phyloP scores from a whole-genome alignment of 2,329 filamentous ascomycete genomes.

The Purpureocillium takamizusanense region DNA sequence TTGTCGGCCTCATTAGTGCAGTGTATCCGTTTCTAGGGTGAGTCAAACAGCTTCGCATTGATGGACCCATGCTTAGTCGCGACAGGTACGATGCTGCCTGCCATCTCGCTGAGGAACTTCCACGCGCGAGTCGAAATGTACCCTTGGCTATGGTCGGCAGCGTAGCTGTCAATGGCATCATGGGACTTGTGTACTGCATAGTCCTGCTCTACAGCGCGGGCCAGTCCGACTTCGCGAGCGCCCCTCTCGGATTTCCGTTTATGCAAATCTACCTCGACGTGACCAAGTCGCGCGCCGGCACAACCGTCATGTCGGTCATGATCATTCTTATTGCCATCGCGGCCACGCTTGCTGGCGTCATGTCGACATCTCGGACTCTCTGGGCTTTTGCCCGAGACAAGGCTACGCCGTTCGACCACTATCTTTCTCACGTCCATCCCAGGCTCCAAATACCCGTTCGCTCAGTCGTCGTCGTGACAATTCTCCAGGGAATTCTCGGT shows the following conservation, averaged over 20 bases:
- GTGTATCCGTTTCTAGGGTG: conserved; percentile 25
- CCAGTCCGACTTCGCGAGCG: conserved; percentile 26
- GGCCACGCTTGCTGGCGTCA: conserved; percentile 20
- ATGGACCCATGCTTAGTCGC: background rate
- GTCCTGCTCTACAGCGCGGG: conserved; percentile 34
- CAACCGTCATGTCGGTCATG: conserved; percentile 19
- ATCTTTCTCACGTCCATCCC: conserved; percentile 23
- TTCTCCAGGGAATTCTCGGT: conserved; percentile 19
- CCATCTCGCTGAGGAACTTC: conserved; percentile 24
- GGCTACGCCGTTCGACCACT: conserved; percentile 22
- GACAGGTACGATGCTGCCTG: conserved; percentile 23
- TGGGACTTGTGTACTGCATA: conserved; percentile 32
- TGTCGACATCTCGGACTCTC: conserved; percentile 25
- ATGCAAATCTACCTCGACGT: conserved; percentile 28
- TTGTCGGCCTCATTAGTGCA: conserved; percentile 20
- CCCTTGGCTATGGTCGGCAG: conserved; percentile 24
- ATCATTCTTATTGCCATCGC: conserved; percentile 16
- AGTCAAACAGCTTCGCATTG: conserved; percentile 2
- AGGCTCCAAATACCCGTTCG: conserved; percentile 23
- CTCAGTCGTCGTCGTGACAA: conserved; percentile 13
- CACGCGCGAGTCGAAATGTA: conserved; percentile 20
- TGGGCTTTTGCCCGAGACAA: conserved; percentile 31
- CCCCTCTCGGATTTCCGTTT: conserved; percentile 31
- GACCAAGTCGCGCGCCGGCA: conserved; percentile 13
- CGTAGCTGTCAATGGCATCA: conserved; percentile 31